These are phyloP conservation scores for Penicillium goetzii DNA, from an alignment of 495 filamentous ascomycete species.

Conservation along the genomic window DNA sequence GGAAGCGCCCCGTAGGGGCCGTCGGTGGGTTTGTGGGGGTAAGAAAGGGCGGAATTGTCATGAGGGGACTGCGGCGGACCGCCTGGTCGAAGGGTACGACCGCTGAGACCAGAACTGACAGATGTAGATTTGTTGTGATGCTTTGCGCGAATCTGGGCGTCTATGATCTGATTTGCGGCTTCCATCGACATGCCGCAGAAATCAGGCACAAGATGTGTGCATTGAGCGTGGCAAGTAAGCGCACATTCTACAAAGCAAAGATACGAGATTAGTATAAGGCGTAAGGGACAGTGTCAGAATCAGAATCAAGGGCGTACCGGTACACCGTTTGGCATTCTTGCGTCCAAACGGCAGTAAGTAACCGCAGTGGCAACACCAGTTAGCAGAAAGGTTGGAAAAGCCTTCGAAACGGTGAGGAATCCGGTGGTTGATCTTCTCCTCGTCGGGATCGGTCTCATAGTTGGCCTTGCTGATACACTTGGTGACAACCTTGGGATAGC, in stretches of 20 bases:
- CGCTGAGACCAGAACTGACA: conserved; percentile 60
- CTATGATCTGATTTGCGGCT: conserved; percentile 88
- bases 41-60: conserved; percentile 46
- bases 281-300: background rate
- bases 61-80: conserved; percentile 53
- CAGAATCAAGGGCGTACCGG: conserved; percentile 57
- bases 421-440: conserved; percentile 98
- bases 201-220: conserved; percentile 94
- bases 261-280: conserved; percentile 30
- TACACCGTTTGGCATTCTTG: conserved; percentile 90
- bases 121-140: conserved; percentile 51
- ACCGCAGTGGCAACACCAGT: conserved; percentile 99
- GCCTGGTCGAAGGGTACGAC: conserved; percentile 66
- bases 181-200: conserved; percentile 99
- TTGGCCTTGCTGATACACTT: conserved; percentile 99
- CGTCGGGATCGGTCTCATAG: conserved; percentile 94
- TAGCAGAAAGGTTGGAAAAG: conserved; percentile 95
- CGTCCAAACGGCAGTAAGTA: conserved; percentile 96
- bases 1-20: conserved; percentile 53
- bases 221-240: conserved; percentile 88
- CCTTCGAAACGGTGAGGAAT: conserved; percentile 96
- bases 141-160: conserved; percentile 49
- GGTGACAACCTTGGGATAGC: conserved; percentile 95
- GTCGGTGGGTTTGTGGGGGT: conserved; percentile 52
- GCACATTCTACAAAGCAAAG: conserved; percentile 71